A percentile compares a stretch with the other conserved stretches of the same genome.
Evolutionary conservation across 805 yeast genomes (phyloP).

Genomic region (Tetrapisispora pingtungensis): DNA sequence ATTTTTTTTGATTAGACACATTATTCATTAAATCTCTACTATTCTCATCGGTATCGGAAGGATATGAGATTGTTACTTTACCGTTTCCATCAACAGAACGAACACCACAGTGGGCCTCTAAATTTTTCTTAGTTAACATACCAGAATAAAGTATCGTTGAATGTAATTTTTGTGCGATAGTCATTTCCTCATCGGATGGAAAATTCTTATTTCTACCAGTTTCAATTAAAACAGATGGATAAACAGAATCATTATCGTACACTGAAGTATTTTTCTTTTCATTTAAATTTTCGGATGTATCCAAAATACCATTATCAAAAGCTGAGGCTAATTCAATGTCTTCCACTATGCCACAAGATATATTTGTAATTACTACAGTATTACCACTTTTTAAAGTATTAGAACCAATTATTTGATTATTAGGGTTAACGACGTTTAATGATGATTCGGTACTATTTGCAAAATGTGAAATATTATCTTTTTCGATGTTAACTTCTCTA

Average conservation of each 20-base stretch:
- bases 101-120: constrained; percentile 36
- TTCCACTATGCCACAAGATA: constrained; percentile 59
- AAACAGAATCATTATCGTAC: constrained; percentile 36
- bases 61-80: constrained; percentile 36
- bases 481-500: constrained; percentile 41
- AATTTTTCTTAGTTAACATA: constrained; percentile 39
- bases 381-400: constrained; percentile 59
- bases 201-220: constrained; percentile 62
- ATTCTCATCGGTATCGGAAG: constrained; percentile 31
- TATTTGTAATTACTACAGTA: constrained; percentile 63
- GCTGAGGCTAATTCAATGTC: constrained; percentile 35
- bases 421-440: constrained; percentile 12
- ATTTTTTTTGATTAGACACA: constrained; percentile 31
- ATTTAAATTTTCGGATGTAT: constrained; percentile 13
- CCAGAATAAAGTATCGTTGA: constrained; percentile 51
- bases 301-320: constrained; percentile 34
- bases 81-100: constrained; percentile 44
- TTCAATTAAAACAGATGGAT: constrained; percentile 67
- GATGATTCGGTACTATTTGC: constrained; percentile 13
- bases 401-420: constrained; percentile 46
- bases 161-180: constrained; percentile 52
- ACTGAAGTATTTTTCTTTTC: constrained; percentile 14
- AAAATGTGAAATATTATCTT: constrained; percentile 32
- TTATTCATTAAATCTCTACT: constrained; percentile 13
- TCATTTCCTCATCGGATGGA: constrained; percentile 81